These are phyloP conservation scores for Theileria orientalis DNA, from an alignment of 169 alveolate genomes.

Conservation along the genomic window DNA sequence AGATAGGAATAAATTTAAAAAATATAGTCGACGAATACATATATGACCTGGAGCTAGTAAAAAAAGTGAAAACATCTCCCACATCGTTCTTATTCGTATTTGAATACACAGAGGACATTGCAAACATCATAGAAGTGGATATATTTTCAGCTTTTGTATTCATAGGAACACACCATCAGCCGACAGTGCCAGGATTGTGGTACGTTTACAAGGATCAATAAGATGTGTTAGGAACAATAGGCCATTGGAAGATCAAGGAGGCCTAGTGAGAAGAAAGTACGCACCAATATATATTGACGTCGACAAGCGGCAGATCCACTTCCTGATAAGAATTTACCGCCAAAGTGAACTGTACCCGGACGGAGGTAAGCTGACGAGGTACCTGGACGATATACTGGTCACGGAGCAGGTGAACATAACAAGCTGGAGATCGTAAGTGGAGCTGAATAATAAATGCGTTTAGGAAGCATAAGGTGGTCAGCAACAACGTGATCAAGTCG, in stretches of 20 bases:
- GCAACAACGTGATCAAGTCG: constrained; percentile 1
- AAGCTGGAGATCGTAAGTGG: neutral
- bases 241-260: constrained; percentile 4
- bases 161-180: constrained; percentile 30
- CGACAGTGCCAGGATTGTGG: constrained; percentile 42
- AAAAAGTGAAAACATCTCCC: constrained; percentile 32
- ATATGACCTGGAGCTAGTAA: constrained; percentile 13
- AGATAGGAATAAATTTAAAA: constrained; percentile 2
- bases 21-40: neutral
- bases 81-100: constrained; percentile 47
- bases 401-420: constrained; percentile 1
- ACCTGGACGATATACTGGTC: constrained; percentile 21
- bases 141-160: constrained; percentile 32
- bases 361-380: constrained; percentile 72
- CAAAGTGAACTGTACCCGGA: constrained; percentile 61
- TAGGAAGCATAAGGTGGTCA: constrained; percentile 3
- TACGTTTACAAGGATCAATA: neutral
- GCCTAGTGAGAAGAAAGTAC: constrained; percentile 55
- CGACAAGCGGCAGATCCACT: constrained; percentile 63
- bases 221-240: constrained; percentile 22
- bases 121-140: constrained; percentile 23
- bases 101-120: constrained; percentile 29
- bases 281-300: constrained; percentile 74
- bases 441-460: neutral
- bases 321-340: constrained; percentile 71